Evolutionary conservation across 495 filamentous ascomycete genomes (phyloP).

Genomic region (Daldinia grandis): DNA sequence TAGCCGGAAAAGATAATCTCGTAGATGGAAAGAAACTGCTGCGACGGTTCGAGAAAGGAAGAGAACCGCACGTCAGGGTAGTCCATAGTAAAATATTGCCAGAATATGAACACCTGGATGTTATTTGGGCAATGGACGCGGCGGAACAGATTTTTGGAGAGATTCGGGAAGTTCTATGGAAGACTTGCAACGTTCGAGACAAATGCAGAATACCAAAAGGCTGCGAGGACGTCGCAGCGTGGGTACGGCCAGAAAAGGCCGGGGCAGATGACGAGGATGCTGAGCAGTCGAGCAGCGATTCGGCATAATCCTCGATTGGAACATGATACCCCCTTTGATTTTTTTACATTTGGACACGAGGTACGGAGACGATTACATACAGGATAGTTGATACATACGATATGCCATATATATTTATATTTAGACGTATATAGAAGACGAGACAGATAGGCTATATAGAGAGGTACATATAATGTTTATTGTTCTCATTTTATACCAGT

Average conservation of each 20-base stretch:
- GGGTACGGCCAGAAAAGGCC: conserved; percentile 36
- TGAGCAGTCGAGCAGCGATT: conserved; percentile 48
- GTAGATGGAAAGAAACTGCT: conserved; percentile 85
- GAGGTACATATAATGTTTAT: conserved; percentile 8
- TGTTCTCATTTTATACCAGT: not conserved
- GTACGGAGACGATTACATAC: not conserved
- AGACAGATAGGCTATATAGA: not conserved
- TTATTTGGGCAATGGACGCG: conserved; percentile 93
- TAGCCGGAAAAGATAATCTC: conserved; percentile 80
- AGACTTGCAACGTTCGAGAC: conserved; percentile 63
- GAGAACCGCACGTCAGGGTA: conserved; percentile 82
- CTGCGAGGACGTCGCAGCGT: conserved; percentile 61
- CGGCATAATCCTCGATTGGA: conserved; percentile 25
- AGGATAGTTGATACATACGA: conserved; percentile 14
- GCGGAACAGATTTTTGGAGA: conserved; percentile 86
- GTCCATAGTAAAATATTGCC: conserved; percentile 86
- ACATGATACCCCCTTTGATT: conserved; percentile 33
- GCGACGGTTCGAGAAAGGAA: conserved; percentile 74
- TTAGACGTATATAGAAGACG: not conserved
- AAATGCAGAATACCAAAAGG: conserved; percentile 70
- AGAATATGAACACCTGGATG: conserved; percentile 94
- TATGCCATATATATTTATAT: conserved; percentile 11
- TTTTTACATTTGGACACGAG: conserved; percentile 6
- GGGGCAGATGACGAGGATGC: conserved; percentile 17
- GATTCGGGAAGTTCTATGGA: conserved; percentile 85